Base-by-base conservation (phyloP, 148 eudicot genomes). In the Drosera capensis region DNA sequence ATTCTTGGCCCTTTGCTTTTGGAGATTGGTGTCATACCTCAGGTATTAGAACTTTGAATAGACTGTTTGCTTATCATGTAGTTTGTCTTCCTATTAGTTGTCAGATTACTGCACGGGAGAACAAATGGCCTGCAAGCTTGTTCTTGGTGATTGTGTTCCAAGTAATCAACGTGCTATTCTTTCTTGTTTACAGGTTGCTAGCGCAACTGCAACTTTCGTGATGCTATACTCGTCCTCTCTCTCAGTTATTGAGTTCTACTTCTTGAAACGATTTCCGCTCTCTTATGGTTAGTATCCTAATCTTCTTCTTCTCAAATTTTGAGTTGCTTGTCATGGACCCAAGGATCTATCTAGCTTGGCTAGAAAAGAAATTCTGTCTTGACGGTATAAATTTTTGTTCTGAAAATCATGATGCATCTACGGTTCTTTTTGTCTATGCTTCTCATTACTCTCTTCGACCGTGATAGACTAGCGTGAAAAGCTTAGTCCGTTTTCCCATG, bases 171-270 rank as follows among this genome's bases (percentile, higher is more conserved):
- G n/a, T 1, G 13, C 3, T 34, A 9, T 11, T 11, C 38, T 34
- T 2, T 2, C 5, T 34, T 34, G 3, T 34, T 34, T 16, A 28
- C 66, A 86, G 96, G 96, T 82, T 22, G 94, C 97, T 14, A 90
- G 97, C 31, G 87, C 97, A 24, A 88, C 97, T 54, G 97, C 97
- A 28, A 88, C 97, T 2, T 88, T 90, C 56, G 97, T 90, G 56
- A 90, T 90, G 97, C 58, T 90, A 67, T 90, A 72, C 56, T 90
- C 97, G 7, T 78, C 97, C 40, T 90, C 97, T 34, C 64, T 90
- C 49, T 90, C 97, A 14, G 97, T 90, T 51, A 84, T 90, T 55
- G 97, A 90, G 70, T 90, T 88, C 42, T 84, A 90, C 69, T 80
- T 90, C 42, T 80, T 90, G 28, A 65, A 74, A 48, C 71, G 95